Evolutionary conservation across 2,329 filamentous ascomycete species (phyloP).

Genomic region (Malbranchea zuffiana): DNA sequence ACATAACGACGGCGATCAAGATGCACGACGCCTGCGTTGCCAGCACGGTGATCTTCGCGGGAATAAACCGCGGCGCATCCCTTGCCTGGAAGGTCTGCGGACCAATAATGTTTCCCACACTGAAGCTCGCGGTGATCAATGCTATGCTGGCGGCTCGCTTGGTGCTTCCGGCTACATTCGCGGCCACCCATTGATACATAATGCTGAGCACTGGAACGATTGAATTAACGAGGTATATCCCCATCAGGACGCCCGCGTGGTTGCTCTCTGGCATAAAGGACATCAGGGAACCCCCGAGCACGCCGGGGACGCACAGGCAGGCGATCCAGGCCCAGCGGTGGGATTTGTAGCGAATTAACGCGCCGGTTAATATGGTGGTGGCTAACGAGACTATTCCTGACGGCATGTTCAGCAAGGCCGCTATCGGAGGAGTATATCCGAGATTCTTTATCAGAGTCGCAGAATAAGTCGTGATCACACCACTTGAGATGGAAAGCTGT

Average conservation of each 20-base stretch:
- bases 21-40: constrained; percentile 4
- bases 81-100: constrained; percentile 35
- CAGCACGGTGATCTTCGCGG: constrained; percentile 10
- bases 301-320: constrained; percentile 25
- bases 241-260: constrained; percentile 31
- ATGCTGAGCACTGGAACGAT: constrained; percentile 24
- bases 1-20: constrained; percentile 21
- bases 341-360: constrained; percentile 30
- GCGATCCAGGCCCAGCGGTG: constrained; percentile 34
- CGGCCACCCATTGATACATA: constrained; percentile 32
- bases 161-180: constrained; percentile 40
- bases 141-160: constrained; percentile 40
- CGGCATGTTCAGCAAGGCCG: constrained; percentile 37
- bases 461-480: constrained; percentile 37
- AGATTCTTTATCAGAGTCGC: constrained; percentile 34
- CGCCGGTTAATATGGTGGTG: constrained; percentile 30
- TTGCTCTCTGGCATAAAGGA: constrained; percentile 28
- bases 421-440: constrained; percentile 34
- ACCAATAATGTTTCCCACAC: constrained; percentile 35
- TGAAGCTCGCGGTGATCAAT: constrained; percentile 35
- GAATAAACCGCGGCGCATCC: constrained; percentile 26
- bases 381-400: constrained; percentile 33
- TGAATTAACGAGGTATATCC: constrained; percentile 27
- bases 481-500: constrained; percentile 31
- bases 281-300: constrained; percentile 23